Evolutionary conservation across 495 filamentous ascomycete species (phyloP), one percentile per base, ranked within the genome.

Genomic region (Aspergillus egyptiacus): DNA sequence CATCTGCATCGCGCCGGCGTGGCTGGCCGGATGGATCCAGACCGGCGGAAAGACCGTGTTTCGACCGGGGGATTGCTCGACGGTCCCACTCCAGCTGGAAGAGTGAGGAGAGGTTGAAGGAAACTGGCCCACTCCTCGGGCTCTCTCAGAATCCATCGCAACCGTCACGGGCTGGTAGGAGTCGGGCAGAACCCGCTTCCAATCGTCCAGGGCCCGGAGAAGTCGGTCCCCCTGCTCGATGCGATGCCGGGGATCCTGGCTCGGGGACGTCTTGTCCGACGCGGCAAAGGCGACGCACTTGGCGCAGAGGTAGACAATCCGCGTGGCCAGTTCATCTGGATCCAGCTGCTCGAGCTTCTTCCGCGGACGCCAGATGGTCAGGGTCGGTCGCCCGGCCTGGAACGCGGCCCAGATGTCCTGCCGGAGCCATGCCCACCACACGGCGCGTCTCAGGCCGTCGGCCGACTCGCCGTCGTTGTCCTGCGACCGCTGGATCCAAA

Each of bases 1-100:
- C 13, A 61, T 50, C 28, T 63, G 61, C 42, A 63, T 45, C 1
- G 58, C 58, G 0, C 50, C 61, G 7, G 61, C 61, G 28, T 58
- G 53, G 14, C 40, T 40, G 7, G 58, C 42, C 5, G 61, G 61
- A 35, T 63, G 51, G 39, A 63, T 42, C 61, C 61, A 61, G 10
- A 63, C 53, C 17, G 55, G 50, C 7, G 58, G 58, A 46, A 61
- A 61, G 2, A 35, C 19, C 2, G 33, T 40, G 8, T 48, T n/a
- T n/a, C n/a, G n/a, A n/a, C n/a, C n/a, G 33, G 0, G 33, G 36
- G 14, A 25, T 4, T 18, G 18, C 24, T 42, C n/a, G n/a, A n/a
- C n/a, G n/a, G n/a, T n/a, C n/a, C n/a, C n/a, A n/a, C n/a, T 27
- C 5, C 25, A 5, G 25, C 25, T 27, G 25, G 5, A 27, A 10